Percentiles rank a stretch among this genome's conserved stretches.
phyloP scores from a whole-genome alignment of 345 rosid genomes.

The Eucalyptus victrix region DNA sequence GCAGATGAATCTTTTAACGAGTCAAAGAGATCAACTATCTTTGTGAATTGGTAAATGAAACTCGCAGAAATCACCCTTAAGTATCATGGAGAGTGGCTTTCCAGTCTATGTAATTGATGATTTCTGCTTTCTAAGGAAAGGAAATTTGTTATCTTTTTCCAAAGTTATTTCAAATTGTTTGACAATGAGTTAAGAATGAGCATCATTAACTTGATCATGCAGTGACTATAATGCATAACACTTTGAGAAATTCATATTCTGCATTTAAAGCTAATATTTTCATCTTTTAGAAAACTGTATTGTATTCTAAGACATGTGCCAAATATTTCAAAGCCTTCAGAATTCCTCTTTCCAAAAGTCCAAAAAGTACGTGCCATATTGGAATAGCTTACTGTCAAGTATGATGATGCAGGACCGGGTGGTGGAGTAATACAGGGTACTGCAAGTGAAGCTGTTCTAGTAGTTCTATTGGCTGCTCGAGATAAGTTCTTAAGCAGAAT shows the following conservation, averaged over 20 bases:
- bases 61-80: background rate
- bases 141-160: background rate
- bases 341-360: background rate
- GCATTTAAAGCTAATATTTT: background rate
- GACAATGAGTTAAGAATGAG: background rate
- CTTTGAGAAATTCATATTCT: background rate
- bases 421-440: constrained; percentile 97
- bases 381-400: background rate
- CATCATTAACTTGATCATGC: background rate
- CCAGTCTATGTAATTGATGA: background rate
- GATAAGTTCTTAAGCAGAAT: constrained; percentile 36
- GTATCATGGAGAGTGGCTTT: background rate
- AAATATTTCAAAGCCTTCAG: background rate
- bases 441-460: constrained; percentile 89
- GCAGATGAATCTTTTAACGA: background rate
- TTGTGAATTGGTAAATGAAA: background rate
- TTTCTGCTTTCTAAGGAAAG: background rate
- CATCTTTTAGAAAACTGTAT: background rate
- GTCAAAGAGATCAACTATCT: background rate
- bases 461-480: constrained; percentile 70
- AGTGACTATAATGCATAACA: background rate
- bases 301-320: background rate
- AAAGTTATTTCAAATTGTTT: background rate
- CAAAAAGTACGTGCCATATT: background rate
- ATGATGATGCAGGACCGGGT: constrained; percentile 51